phyloP scores from a whole-genome alignment of 169 alveolate species.

The Plasmodium knowlesi region DNA sequence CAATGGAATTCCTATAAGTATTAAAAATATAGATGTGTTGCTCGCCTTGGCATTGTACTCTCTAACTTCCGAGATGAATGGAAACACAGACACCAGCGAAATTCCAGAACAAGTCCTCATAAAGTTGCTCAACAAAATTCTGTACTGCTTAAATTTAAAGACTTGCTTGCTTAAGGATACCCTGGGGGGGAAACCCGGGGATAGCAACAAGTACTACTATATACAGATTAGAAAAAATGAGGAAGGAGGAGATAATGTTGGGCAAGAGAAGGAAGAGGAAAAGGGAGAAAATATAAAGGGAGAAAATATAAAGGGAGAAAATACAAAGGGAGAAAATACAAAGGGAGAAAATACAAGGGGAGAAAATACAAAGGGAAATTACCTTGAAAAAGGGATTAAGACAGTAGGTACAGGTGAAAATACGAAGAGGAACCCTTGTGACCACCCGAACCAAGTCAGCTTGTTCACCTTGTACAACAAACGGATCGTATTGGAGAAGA shows the following conservation, averaged over 20 bases:
- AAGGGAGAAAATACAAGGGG: too few species aligned
- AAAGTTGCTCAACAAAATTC: slow-evolving; percentile 32
- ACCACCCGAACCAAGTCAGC: not conserved
- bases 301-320: too few species aligned
- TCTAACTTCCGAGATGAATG: slow-evolving; percentile 25
- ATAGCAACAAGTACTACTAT: slow-evolving; percentile 27
- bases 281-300: not conserved
- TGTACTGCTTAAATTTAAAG: slow-evolving; percentile 45
- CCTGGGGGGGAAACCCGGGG: not conserved
- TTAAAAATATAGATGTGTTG: slow-evolving; percentile 40
- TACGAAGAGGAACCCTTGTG: not conserved
- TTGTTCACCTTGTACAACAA: slow-evolving; percentile 58
- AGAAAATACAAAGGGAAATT: too few species aligned
- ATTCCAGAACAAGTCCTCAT: slow-evolving; percentile 18
- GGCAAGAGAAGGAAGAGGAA: not conserved
- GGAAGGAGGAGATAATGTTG: not conserved
- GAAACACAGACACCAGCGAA: slow-evolving; percentile 3
- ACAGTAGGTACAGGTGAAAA: too few species aligned
- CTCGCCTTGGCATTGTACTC: slow-evolving; percentile 48
- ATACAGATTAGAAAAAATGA: slow-evolving; percentile 46
- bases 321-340: too few species aligned
- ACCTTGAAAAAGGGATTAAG: too few species aligned
- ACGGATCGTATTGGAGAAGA: slow-evolving; percentile 14
- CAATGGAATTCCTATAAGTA: slow-evolving; percentile 41
- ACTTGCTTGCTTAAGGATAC: slow-evolving; percentile 56